Evolutionary conservation across 2,329 filamentous ascomycete species (phyloP), one percentile per base, ranked within the genome.

Genomic region (Calonectria pauciramosa): DNA sequence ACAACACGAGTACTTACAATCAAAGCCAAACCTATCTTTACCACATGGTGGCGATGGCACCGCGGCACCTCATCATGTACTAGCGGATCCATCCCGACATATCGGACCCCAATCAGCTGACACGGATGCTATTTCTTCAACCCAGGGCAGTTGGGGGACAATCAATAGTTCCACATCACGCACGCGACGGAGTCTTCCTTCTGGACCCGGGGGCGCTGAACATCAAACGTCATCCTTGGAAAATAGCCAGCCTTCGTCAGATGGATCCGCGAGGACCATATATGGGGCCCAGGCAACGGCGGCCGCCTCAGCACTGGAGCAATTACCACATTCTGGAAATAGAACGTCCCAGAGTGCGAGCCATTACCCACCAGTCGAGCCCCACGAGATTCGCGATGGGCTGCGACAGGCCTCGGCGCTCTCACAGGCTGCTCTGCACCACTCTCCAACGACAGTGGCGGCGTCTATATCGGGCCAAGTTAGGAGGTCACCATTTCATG

Each of bases 401-500:
- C 30, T 74, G 36, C 73, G 75, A 28, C 67, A 56, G 38, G 47
- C 63, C 4, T 60, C 71, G 10, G 59, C 75, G 28, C 54, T 77
- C 34, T 44, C 78, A 20, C 75, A 73, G 28, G 70, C 73, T 23
- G 74, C 72, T 8, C 75, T 82, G 63, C 78, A 80, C n/a, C 82
- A 84, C 26, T 80, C 80, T 23, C 80, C 82, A 3, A 77, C 76
- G 10, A 69, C 73, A 28, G 67, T 79, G 2, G 65, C 86, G 80
- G 76, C 82, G 10, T 26, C 60, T 76, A 76, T 84, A 81, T 77
- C 82, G 52, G 73, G 83, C 0, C 79, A 81, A 2, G 78, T 80
- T 11, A 83, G 82, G 47, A 79, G 78, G 36, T 85, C 85, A 20
- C 82, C 83, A 0, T 82, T 83, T 36, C 82, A 84, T 72, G 74